A percentile compares a stretch with the other conserved stretches of the same genome.
phyloP scores from a whole-genome alignment of 1,284 basidiomycete species.

The Irpex sp. region DNA sequence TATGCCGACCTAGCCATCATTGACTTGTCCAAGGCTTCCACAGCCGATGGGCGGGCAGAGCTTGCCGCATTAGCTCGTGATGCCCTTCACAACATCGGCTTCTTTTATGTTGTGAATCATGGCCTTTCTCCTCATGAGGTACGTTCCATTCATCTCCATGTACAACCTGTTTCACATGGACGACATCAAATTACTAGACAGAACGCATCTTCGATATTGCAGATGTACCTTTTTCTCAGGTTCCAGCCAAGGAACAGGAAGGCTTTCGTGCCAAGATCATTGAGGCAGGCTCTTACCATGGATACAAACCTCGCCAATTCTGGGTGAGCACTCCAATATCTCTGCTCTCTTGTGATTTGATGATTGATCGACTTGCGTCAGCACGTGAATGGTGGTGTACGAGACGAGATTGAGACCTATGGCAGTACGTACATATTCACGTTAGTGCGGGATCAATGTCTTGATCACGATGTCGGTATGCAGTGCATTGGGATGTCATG shows the following conservation, averaged over 20 bases:
- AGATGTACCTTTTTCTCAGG: slow-evolving; percentile 53
- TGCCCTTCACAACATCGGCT: slow-evolving; percentile 58
- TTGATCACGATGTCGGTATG: too few relatives aligned
- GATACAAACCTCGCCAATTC: slow-evolving; percentile 53
- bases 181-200: slow-evolving; percentile 21
- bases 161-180: background rate
- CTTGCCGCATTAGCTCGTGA: slow-evolving; percentile 48
- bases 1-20: slow-evolving; percentile 66
- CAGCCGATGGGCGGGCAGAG: slow-evolving; percentile 40
- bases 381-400: slow-evolving; percentile 55
- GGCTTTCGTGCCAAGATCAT: slow-evolving; percentile 44
- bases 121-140: slow-evolving; percentile 47
- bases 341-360: background rate
- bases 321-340: slow-evolving; percentile 36
- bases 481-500: slow-evolving; percentile 22
- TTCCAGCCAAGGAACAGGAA: slow-evolving; percentile 53
- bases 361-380: slow-evolving; percentile 16
- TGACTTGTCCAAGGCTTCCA: slow-evolving; percentile 53
- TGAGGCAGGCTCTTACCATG: slow-evolving; percentile 48
- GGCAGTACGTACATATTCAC: slow-evolving; percentile 36
- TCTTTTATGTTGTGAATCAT: slow-evolving; percentile 62
- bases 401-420: slow-evolving; percentile 58
- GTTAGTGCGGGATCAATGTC: background rate
- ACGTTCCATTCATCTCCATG: background rate
- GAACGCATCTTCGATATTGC: slow-evolving; percentile 60